phyloP scores from a whole-genome alignment of 306 rosid species.

The Quercus agrifolia region DNA sequence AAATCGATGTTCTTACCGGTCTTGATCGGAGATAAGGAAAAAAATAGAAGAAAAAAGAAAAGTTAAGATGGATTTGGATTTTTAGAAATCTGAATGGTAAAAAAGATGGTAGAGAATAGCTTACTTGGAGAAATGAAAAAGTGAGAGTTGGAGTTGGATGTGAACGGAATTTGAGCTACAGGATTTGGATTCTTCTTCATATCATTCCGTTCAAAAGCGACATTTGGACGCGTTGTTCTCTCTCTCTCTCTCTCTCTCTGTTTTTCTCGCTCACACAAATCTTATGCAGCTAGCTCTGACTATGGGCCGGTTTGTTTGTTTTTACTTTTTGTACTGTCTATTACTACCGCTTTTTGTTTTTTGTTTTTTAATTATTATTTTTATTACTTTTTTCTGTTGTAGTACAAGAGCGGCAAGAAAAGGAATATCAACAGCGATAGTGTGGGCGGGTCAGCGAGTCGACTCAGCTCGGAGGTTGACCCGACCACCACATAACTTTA shows the following conservation, averaged over 20 bases:
- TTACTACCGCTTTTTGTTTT: too few species aligned
- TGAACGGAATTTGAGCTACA: not conserved
- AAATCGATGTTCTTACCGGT: too few species aligned
- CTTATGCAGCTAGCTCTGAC: not conserved
- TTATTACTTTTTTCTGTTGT: not conserved
- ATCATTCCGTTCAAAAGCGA: not conserved
- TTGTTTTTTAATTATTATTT: too few species aligned
- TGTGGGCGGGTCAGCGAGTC: not conserved
- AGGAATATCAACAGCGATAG: not conserved
- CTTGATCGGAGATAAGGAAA: not conserved
- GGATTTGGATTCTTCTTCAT: not conserved
- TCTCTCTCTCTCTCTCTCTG: too few species aligned
- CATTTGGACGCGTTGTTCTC: not conserved
- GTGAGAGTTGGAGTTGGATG: not conserved
- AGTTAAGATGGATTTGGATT: not conserved
- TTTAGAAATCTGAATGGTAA: not conserved
- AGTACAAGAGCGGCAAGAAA: not conserved
- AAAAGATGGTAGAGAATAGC: not conserved
- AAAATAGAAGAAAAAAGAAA: not conserved
- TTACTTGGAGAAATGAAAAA: not conserved
- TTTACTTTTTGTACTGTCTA: not conserved
- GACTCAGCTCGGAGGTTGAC: not conserved
- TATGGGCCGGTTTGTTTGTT: not conserved
- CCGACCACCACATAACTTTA: not conserved
- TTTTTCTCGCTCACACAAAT: not conserved